phyloP scores from a whole-genome alignment of 805 yeast genomes.

The Pichia manshurica region DNA sequence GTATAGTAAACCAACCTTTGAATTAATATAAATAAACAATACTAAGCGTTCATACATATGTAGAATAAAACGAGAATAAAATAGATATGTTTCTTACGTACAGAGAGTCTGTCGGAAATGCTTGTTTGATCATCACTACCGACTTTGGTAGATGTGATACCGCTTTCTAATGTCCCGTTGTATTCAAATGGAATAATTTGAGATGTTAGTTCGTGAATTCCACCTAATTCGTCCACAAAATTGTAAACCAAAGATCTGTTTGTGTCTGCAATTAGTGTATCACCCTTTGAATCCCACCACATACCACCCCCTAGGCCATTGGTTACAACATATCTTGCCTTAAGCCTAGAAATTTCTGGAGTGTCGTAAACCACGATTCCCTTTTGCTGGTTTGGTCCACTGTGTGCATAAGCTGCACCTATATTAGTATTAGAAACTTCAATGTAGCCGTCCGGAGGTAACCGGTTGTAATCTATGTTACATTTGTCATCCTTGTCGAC shows the following conservation, averaged over 20 bases:
- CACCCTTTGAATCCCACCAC: constrained; percentile 95
- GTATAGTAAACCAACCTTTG: not conserved
- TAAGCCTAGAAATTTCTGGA: constrained; percentile 42
- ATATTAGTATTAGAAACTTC: constrained; percentile 49
- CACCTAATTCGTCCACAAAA: constrained; percentile 39
- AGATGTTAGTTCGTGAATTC: constrained; percentile 10
- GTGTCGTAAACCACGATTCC: constrained; percentile 65
- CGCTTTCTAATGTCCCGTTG: not conserved
- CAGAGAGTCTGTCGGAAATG: not conserved
- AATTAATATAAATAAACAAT: no score
- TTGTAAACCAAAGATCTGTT: constrained; percentile 38
- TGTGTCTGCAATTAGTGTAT: constrained; percentile 31
- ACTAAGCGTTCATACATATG: no score
- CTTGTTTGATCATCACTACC: not conserved
- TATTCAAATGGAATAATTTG: not conserved
- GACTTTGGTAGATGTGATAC: not conserved
- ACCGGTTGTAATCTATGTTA: constrained; percentile 17
- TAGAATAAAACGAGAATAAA: no score
- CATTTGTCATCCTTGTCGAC: constrained; percentile 11
- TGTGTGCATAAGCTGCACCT: constrained; percentile 52
- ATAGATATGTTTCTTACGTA: not conserved
- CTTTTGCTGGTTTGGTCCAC: constrained; percentile 19
- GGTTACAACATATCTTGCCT: constrained; percentile 52
- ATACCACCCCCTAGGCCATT: constrained; percentile 71
- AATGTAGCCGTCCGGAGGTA: constrained; percentile 24